These are phyloP conservation scores for Xylaria sp. DNA, from an alignment of 2,329 filamentous ascomycete genomes.

Conservation along the genomic window DNA sequence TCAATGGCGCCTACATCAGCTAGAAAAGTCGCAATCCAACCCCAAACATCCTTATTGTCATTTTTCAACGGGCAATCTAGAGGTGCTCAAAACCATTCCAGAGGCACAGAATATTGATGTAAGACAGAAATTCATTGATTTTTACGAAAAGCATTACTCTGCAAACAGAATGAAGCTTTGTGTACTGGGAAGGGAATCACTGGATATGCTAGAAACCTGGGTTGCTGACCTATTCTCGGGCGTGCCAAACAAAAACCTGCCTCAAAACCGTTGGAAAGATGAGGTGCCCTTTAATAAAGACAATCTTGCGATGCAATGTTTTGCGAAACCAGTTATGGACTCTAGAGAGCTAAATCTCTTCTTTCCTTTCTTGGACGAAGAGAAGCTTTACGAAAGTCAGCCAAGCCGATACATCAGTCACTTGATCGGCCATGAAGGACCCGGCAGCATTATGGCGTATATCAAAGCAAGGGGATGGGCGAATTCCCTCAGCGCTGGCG, in stretches of 20 bases:
- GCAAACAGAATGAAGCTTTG: conserved; percentile 94
- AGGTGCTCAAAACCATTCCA: conserved; percentile 83
- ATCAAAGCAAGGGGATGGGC: conserved; percentile 91
- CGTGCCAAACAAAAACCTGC: conserved; percentile 81
- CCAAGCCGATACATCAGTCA: conserved; percentile 88
- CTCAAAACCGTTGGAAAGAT: conserved; percentile 60
- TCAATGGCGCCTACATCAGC: conserved; percentile 83
- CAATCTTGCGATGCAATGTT: conserved; percentile 70
- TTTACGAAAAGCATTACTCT: conserved; percentile 88
- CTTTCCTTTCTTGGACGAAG: conserved; percentile 87
- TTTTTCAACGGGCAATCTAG: conserved; percentile 88
- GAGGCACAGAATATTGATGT: conserved; percentile 82
- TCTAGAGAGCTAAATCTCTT: conserved; percentile 77
- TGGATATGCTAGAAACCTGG: conserved; percentile 85
- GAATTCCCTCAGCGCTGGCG: conserved; percentile 79
- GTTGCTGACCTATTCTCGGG: conserved; percentile 81
- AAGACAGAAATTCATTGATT: conserved; percentile 88
- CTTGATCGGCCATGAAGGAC: conserved; percentile 89
- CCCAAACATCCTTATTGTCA: conserved; percentile 87
- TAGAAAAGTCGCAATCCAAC: conserved; percentile 88
- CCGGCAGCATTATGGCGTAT: conserved; percentile 88
- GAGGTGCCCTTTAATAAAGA: conserved; percentile 56
- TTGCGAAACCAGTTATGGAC: conserved; percentile 92
- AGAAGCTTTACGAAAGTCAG: conserved; percentile 76
- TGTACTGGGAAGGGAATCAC: conserved; percentile 78